Conservation (phyloP, 2,329 filamentous ascomycete species). For the Colletotrichum tabaci region DNA sequence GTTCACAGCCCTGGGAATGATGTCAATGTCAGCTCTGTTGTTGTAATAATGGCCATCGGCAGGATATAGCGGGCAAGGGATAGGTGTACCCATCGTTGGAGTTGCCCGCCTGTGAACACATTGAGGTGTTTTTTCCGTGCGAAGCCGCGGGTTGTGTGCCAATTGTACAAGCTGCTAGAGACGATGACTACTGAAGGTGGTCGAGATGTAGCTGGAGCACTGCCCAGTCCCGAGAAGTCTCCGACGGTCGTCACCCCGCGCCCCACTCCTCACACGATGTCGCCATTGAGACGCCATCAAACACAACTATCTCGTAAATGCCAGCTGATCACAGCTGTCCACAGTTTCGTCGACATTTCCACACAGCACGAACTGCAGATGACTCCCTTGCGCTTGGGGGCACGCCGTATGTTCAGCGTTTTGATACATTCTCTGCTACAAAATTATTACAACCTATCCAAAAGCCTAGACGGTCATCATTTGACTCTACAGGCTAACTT, state of each 20-base stretch:
- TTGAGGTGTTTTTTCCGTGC: neutral
- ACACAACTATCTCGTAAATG: too few relatives aligned
- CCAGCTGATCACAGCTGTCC: too few relatives aligned
- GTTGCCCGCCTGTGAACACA: conserved; percentile 7
- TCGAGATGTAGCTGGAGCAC: conserved; percentile 1
- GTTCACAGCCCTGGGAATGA: conserved; percentile 60
- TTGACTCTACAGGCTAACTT: too few relatives aligned
- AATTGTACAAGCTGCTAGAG: neutral
- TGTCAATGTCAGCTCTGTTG: neutral
- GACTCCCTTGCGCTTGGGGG: too few relatives aligned
- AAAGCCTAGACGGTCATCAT: too few relatives aligned
- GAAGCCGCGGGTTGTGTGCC: too few relatives aligned
- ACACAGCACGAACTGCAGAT: too few relatives aligned
- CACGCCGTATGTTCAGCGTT: too few relatives aligned
- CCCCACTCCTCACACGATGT: conserved; percentile 11
- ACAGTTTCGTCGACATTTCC: too few relatives aligned
- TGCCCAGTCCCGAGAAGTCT: conserved; percentile 1
- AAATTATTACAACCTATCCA: too few relatives aligned
- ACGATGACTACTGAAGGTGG: neutral
- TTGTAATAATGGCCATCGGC: neutral
- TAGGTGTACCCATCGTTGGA: conserved; percentile 22
- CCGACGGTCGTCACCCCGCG: neutral
- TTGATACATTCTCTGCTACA: too few relatives aligned
- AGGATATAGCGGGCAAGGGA: neutral
- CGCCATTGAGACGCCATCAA: neutral